phyloP scores from a whole-genome alignment of 306 rosid species.

The Hippophae rhamnoides region DNA sequence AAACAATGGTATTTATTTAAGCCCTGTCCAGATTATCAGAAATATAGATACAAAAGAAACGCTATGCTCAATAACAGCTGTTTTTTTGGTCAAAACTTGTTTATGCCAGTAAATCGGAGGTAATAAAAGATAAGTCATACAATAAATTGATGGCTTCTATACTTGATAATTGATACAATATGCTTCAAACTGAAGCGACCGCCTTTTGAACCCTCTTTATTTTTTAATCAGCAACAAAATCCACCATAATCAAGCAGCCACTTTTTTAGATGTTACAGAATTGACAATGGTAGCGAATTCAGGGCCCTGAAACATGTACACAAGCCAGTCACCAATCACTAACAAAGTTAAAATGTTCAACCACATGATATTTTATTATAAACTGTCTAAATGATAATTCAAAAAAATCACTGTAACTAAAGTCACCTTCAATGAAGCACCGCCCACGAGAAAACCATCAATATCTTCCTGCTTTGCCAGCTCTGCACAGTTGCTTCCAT shows the following conservation, averaged over 20 bases:
- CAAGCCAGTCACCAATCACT: conserved; percentile 11
- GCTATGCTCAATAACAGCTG: too few species aligned
- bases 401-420: conserved; percentile 2
- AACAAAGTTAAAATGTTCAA: background rate
- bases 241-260: conserved; percentile 53
- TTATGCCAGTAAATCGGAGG: too few species aligned
- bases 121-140: too few species aligned
- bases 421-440: conserved; percentile 89
- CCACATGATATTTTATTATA: background rate
- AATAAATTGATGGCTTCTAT: conserved; percentile 16
- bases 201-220: conserved; percentile 16
- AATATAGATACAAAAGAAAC: too few species aligned
- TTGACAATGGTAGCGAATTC: conserved; percentile 83
- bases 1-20: too few species aligned
- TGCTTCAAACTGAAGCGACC: conserved; percentile 17
- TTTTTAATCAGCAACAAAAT: conserved; percentile 16
- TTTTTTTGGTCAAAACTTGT: too few species aligned
- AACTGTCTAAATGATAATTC: background rate
- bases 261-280: conserved; percentile 88
- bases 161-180: conserved; percentile 11
- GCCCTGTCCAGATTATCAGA: too few species aligned
- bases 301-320: conserved; percentile 55
- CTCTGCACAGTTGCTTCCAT: conserved; percentile 81
- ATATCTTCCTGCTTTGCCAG: conserved; percentile 93
- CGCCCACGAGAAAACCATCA: conserved; percentile 97